These are phyloP conservation scores for Irpex lacteus DNA, from an alignment of 1,284 basidiomycete genomes.

Conservation along the genomic window DNA sequence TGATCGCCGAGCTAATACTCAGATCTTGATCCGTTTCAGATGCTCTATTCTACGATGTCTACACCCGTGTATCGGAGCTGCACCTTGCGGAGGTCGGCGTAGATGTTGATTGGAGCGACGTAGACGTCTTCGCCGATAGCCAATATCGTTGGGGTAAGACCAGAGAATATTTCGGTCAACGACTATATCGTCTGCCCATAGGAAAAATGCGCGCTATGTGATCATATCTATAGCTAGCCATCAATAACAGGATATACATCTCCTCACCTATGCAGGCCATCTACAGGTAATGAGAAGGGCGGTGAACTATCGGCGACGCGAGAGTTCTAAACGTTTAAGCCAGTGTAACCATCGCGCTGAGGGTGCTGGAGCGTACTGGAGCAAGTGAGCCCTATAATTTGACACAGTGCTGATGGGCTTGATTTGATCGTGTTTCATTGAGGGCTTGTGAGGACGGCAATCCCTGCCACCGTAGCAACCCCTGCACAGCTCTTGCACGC, in stretches of 20 bases:
- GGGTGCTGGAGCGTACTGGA: not conserved
- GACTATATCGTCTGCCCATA: slow-evolving; percentile 64
- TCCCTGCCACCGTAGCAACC: slow-evolving; percentile 4
- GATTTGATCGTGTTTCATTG: not conserved
- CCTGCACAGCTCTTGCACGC: slow-evolving; percentile 6
- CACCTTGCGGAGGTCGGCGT: slow-evolving; percentile 84
- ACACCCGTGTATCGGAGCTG: slow-evolving; percentile 82
- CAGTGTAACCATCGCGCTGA: not conserved
- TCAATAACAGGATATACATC: not conserved
- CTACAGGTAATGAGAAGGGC: not conserved
- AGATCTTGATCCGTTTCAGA: slow-evolving; percentile 43
- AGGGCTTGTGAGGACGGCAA: not conserved
- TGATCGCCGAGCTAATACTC: not conserved
- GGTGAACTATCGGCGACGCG: not conserved
- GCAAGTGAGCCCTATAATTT: not conserved
- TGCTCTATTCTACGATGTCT: slow-evolving; percentile 88
- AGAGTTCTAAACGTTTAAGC: not conserved
- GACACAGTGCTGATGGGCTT: not conserved
- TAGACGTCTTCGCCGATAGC: slow-evolving; percentile 52
- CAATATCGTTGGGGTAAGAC: slow-evolving; percentile 64
- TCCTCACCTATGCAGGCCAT: not conserved
- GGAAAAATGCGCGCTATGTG: slow-evolving; percentile 36
- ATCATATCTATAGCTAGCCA: not conserved
- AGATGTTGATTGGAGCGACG: slow-evolving; percentile 70
- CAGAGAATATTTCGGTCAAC: slow-evolving; percentile 69